Evolutionary conservation across 768 basidiomycete species (phyloP).

Genomic region (Daedaleopsis sinensis): DNA sequence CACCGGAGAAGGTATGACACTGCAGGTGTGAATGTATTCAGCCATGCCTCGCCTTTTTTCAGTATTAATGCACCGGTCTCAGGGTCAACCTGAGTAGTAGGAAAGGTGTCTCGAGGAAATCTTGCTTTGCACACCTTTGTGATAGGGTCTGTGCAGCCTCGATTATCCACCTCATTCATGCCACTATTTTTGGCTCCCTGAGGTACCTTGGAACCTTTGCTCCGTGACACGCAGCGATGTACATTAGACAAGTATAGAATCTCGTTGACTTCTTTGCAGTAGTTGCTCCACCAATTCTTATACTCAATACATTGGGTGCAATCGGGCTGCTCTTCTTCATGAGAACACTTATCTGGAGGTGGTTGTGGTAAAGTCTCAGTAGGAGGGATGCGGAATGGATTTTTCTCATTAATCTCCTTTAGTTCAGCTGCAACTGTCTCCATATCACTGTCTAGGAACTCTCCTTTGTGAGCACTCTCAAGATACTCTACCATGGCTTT

Average conservation of each 20-base stretch:
- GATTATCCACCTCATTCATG: no score
- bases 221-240: not conserved
- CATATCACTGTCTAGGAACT: not conserved
- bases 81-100: slow-evolving; percentile 1
- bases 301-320: not conserved
- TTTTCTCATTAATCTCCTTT: not conserved
- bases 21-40: not conserved
- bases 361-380: not conserved
- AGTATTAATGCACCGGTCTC: not conserved
- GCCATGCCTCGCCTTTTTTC: slow-evolving; percentile 5
- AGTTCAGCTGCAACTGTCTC: not conserved
- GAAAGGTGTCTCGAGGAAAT: not conserved
- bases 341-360: not conserved
- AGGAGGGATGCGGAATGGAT: not conserved
- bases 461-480: not conserved
- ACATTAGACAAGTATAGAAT: not conserved
- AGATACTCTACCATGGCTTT: not conserved
- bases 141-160: not conserved
- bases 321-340: not conserved
- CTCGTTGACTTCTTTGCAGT: not conserved
- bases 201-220: not conserved
- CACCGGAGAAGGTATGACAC: not conserved
- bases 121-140: not conserved
- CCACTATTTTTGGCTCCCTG: not conserved
- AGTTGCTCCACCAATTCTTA: not conserved